Percentiles rank a stretch among this genome's conserved stretches.
Evolutionary conservation across 495 filamentous ascomycete genomes (phyloP).

Genomic region (Talaromyces nanjingensis): DNA sequence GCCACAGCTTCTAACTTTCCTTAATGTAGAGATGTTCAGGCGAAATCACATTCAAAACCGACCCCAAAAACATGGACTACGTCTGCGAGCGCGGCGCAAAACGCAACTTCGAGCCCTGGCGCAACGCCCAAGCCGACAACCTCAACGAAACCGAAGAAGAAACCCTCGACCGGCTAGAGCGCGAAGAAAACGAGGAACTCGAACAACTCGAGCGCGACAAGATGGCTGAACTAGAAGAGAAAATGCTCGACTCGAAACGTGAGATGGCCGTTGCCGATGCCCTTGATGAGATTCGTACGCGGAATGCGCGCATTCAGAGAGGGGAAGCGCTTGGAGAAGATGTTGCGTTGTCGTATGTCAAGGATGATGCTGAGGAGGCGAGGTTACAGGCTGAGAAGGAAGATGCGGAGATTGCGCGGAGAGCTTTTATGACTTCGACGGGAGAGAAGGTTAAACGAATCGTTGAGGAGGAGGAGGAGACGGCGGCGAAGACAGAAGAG

Average conservation of each 20-base stretch:
- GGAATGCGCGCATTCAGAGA: constrained; percentile 81
- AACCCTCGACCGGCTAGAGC: constrained; percentile 74
- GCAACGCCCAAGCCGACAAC: constrained; percentile 41
- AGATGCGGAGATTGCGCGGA: constrained; percentile 75
- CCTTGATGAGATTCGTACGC: constrained; percentile 84
- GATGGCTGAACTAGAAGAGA: constrained; percentile 74
- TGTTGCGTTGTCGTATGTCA: constrained; percentile 35
- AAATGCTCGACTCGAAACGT: constrained; percentile 85
- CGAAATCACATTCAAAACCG: constrained; percentile 92
- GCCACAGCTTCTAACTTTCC: constrained; percentile 1
- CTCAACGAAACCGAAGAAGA: constrained; percentile 79
- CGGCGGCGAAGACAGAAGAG: constrained; percentile 19
- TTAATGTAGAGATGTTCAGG: constrained; percentile 52
- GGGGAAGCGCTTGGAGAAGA: constrained; percentile 50
- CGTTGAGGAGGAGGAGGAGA: constrained; percentile 37
- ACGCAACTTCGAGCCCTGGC: constrained; percentile 91
- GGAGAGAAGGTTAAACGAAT: constrained; percentile 47
- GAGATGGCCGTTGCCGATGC: constrained; percentile 98
- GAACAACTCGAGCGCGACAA: constrained; percentile 55
- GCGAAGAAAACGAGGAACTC: constrained; percentile 55
- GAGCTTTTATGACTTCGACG: constrained; percentile 64
- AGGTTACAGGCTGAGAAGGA: constrained; percentile 64
- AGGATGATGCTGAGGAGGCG: constrained; percentile 47
- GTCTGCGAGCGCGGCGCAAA: constrained; percentile 79
- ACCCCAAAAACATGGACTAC: constrained; percentile 93